phyloP scores from a whole-genome alignment of 2,329 filamentous ascomycete species.

The Talaromyces sp. region DNA sequence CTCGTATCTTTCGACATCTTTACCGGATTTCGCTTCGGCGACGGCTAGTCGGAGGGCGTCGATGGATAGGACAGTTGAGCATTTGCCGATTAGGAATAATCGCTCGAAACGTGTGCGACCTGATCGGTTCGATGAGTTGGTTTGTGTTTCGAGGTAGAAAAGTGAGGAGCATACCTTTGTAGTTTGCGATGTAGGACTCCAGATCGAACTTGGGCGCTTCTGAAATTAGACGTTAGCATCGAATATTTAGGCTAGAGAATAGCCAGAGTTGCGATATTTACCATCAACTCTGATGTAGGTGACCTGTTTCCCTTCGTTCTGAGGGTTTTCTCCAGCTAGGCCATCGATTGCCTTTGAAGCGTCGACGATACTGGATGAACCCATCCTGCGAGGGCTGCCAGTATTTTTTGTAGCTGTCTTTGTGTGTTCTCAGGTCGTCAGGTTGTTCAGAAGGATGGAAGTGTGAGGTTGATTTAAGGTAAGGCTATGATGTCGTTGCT shows the following conservation, averaged over 20 bases:
- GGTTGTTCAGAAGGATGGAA: not conserved
- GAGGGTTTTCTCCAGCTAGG: not conserved
- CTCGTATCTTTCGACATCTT: conserved; percentile 67
- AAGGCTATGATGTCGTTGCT: conserved; percentile 3
- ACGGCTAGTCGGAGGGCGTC: conserved; percentile 79
- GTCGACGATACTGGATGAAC: not conserved
- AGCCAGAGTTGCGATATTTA: not conserved
- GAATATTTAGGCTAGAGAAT: not conserved
- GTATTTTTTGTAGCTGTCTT: not conserved
- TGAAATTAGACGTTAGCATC: conserved; percentile 30
- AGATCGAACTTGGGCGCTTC: conserved; percentile 84
- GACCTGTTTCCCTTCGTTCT: not conserved
- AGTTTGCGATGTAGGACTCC: conserved; percentile 85
- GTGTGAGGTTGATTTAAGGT: not conserved
- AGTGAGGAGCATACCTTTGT: conserved; percentile 58
- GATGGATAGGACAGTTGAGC: conserved; percentile 66
- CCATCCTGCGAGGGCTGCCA: not conserved
- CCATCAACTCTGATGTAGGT: conserved; percentile 13
- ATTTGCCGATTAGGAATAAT: conserved; percentile 72
- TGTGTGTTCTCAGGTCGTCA: not conserved
- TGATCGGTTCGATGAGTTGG: conserved; percentile 32
- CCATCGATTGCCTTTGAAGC: not conserved
- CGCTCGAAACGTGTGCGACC: conserved; percentile 77
- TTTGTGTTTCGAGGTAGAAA: not conserved
- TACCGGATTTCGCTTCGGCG: conserved; percentile 67